Evolutionary conservation across 2,329 filamentous ascomycete genomes (phyloP).

Genomic region (Trichoderma sp.): DNA sequence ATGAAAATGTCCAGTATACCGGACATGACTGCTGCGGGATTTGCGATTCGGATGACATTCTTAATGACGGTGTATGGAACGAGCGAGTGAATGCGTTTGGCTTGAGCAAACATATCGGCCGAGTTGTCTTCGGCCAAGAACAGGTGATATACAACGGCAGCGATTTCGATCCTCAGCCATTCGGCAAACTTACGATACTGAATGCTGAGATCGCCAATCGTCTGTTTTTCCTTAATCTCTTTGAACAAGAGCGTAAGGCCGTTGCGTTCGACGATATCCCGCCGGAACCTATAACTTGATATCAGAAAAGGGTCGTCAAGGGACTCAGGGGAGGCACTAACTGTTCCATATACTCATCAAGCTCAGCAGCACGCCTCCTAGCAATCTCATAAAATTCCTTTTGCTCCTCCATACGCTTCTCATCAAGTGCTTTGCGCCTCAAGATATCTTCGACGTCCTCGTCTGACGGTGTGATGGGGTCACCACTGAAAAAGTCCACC

Average conservation of each 20-base stretch:
- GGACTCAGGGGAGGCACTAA: constrained; percentile 39
- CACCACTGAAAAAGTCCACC: constrained; percentile 72
- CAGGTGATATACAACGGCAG: constrained; percentile 92
- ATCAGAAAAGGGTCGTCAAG: background rate
- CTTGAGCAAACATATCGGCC: constrained; percentile 90
- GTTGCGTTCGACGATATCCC: constrained; percentile 67
- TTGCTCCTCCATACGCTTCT: constrained; percentile 87
- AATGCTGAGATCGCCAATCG: constrained; percentile 81
- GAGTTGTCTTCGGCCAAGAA: constrained; percentile 99
- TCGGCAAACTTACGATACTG: constrained; percentile 98
- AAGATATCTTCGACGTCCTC: constrained; percentile 82
- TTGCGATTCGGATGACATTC: constrained; percentile 94
- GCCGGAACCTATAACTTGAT: constrained; percentile 51
- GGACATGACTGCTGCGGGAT: constrained; percentile 96
- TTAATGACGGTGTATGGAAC: constrained; percentile 92
- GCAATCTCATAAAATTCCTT: constrained; percentile 95
- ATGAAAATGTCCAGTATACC: constrained; percentile 91
- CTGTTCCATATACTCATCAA: constrained; percentile 98
- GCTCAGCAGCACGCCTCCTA: constrained; percentile 79
- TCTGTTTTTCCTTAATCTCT: constrained; percentile 88
- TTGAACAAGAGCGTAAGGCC: constrained; percentile 89
- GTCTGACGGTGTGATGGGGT: constrained; percentile 72
- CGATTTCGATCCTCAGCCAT: constrained; percentile 95
- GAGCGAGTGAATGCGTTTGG: constrained; percentile 89
- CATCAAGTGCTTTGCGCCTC: constrained; percentile 76